phyloP scores from a whole-genome alignment of 2,329 filamentous ascomycete genomes.

The Fusarium hainanense region DNA sequence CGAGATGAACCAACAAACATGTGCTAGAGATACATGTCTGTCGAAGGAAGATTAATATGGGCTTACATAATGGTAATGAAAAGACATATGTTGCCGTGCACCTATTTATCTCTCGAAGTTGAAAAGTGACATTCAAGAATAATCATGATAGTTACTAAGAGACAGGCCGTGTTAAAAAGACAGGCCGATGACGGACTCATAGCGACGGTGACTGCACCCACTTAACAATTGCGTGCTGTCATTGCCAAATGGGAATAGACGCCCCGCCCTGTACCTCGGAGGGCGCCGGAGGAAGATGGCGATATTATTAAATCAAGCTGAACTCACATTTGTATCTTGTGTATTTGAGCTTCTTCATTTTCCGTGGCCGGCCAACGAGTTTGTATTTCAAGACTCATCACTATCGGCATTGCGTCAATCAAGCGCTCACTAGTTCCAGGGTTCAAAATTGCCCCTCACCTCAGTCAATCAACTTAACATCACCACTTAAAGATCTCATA shows the following conservation, averaged over 20 bases:
- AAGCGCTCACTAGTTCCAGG: neutral
- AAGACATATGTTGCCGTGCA: constrained; percentile 29
- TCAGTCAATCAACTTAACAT: neutral
- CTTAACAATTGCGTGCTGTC: constrained; percentile 35
- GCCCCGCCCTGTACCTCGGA: constrained; percentile 25
- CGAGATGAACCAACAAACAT: constrained; percentile 7
- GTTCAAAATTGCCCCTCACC: constrained; percentile 29
- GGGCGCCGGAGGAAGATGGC: constrained; percentile 11
- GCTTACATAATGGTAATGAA: constrained; percentile 44
- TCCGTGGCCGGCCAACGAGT: neutral
- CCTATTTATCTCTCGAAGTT: neutral
- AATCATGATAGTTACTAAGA: neutral
- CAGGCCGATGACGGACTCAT: constrained; percentile 37
- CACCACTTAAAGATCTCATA: neutral
- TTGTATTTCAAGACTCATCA: neutral
- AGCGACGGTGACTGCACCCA: neutral
- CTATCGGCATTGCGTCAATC: neutral
- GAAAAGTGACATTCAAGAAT: neutral
- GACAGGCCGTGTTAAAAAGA: neutral
- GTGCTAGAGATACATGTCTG: constrained; percentile 17
- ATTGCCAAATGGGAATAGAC: constrained; percentile 12
- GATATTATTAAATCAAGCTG: neutral
- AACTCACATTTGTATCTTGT: neutral
- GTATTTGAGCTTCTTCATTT: neutral
- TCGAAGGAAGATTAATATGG: constrained; percentile 31